A percentile compares a stretch with the other conserved stretches of the same genome.
These are phyloP conservation scores for Physaria fendleri DNA, from an alignment of 345 rosid species.

Conservation along the genomic window DNA sequence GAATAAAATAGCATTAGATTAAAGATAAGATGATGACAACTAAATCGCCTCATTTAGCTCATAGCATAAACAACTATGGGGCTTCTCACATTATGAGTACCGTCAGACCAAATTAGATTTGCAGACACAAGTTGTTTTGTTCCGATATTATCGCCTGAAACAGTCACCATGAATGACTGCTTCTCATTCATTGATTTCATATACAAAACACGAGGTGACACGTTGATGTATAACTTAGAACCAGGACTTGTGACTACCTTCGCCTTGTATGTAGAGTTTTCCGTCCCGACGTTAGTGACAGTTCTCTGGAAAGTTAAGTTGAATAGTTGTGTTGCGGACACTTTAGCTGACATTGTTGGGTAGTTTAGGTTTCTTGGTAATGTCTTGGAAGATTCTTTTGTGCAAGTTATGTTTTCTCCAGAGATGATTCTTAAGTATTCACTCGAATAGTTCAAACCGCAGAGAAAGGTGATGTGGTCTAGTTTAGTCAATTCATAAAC, in stretches of 20 bases:
- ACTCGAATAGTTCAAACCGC: constrained; percentile 32
- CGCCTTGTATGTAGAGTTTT: constrained; percentile 40
- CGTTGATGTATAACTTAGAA: constrained; percentile 16
- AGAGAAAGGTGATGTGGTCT: constrained; percentile 42
- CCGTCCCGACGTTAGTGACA: constrained; percentile 50
- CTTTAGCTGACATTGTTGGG: constrained; percentile 33
- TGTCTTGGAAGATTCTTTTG: not conserved
- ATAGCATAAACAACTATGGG: constrained; percentile 25
- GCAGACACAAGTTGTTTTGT: constrained; percentile 5
- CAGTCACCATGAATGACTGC: constrained; percentile 36
- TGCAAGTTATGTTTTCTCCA: constrained; percentile 36
- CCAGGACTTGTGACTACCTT: not conserved
- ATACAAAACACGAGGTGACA: constrained; percentile 33
- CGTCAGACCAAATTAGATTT: constrained; percentile 33
- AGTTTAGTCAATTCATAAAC: constrained; percentile 25
- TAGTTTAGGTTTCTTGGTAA: constrained; percentile 40
- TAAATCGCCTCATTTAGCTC: not conserved
- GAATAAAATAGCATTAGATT: too few relatives aligned
- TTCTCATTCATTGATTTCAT: constrained; percentile 34
- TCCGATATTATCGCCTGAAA: constrained; percentile 9
- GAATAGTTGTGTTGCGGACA: constrained; percentile 10
- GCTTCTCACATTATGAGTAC: constrained; percentile 22
- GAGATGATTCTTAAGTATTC: constrained; percentile 12
- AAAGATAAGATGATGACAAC: not conserved
- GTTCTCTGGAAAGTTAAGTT: constrained; percentile 32